Base-by-base conservation (phyloP, 2,329 filamentous ascomycete genomes). In the Coniochaeta ligniaria region DNA sequence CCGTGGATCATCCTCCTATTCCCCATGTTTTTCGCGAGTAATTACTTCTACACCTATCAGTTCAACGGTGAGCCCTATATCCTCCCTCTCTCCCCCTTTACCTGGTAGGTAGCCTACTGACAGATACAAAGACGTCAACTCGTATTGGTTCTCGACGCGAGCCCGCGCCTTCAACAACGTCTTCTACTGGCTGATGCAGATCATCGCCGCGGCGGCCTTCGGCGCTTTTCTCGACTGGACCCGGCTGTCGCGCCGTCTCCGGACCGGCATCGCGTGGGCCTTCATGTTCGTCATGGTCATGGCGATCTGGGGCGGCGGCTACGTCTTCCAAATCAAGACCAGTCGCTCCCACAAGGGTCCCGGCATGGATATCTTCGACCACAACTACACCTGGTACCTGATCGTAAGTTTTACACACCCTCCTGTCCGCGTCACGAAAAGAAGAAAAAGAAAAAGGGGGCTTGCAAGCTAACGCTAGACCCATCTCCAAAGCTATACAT, bases 41-140 rank as follows among this genome's bases (percentile, higher is more conserved):
- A 92, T 73, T 89, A 86, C 84, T 92, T 92, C 75, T 90, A 90
- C 64, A 92, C 92, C 67, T 90, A 92, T 68, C 89, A 90, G 78
- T 81, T 91, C 76, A 92, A 92, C 70, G 77, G 78, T 41, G 17
- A 41, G 38, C 38, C n/a, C 17, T 41, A 5, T 9, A n/a, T 41
- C 11, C 31, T 41, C 16, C 38, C 12, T 14, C 4, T 16, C 17
- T 41, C 38, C 17, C 38, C n/a, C 38, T n/a, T 11, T 7, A 8
- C 17, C 11, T n/a, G 38, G 38, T 16, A n/a, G 38, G 11, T 11
- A 9, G 6, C 35, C 17, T n/a, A n/a, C 38, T 41, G 38, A 41
- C 38, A 81, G 92, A 76, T 92, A 92, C 7, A 36, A 41, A 41
- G 38, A 41, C 17, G 38, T 41, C 38, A 41, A 41, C 72, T 83